phyloP scores from a whole-genome alignment of 2,329 filamentous ascomycete species.

The Sclerotinia sclerotiorum region DNA sequence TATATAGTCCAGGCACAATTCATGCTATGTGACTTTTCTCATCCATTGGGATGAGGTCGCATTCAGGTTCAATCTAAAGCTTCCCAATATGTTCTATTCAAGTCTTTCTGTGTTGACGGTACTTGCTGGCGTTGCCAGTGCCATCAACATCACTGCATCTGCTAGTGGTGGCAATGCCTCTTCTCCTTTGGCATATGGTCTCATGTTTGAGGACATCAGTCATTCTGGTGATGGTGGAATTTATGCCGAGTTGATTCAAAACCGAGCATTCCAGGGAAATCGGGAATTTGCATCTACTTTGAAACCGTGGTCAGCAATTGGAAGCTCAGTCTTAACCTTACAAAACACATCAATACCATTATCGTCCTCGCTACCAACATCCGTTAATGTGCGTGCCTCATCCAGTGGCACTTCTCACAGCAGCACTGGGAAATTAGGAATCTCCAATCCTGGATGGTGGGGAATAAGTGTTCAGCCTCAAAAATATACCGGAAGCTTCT shows the following conservation, averaged over 20 bases:
- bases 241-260: conserved; percentile 69
- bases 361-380: conserved; percentile 34
- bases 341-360: conserved; percentile 39
- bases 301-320: conserved; percentile 40
- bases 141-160: conserved; percentile 35
- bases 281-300: conserved; percentile 49
- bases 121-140: conserved; percentile 29
- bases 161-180: conserved; percentile 36
- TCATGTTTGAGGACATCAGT: conserved; percentile 41
- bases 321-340: conserved; percentile 34
- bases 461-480: conserved; percentile 46
- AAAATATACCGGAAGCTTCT: conserved; percentile 38
- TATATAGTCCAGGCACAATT: background rate
- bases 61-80: background rate
- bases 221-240: conserved; percentile 39
- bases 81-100: conserved; percentile 18
- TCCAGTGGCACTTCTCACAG: background rate
- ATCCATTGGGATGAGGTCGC: background rate
- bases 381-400: conserved; percentile 30
- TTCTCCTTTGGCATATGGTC: conserved; percentile 35
- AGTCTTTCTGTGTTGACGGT: conserved; percentile 16
- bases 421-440: conserved; percentile 44
- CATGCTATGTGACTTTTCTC: background rate
- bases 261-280: conserved; percentile 64
- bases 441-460: conserved; percentile 57